Base-by-base conservation (phyloP, 1,284 basidiomycete genomes). In the Sanghuangporus sanghuang region DNA sequence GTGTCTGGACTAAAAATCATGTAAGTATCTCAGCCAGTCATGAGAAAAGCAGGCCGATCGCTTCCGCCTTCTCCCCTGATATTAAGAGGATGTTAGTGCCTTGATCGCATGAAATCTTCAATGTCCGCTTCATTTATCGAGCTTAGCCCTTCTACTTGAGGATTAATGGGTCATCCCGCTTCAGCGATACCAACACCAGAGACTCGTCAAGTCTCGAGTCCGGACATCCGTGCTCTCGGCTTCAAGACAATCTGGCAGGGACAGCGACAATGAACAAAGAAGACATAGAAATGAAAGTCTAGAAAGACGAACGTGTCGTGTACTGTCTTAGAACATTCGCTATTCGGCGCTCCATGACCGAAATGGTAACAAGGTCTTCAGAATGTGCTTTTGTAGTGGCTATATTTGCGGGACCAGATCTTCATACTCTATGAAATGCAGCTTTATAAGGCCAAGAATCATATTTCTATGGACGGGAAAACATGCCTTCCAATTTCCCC, bases 321-420 rank as follows among this genome's bases (percentile, higher is more conserved):
- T 92, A 88, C 42, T 77, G 76, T 64, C 90, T 81, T 70, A 93
- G 81, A 6, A 92, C 75, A 12, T 67, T 69, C 18, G 84, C 83
- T 68, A 91, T 81, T 50, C 89, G 81, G 67, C 76, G 76, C 72
- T 93, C 90, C 42, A 93, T 76, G 6, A 77, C 78, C 0, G 77
- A 77, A 0, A 85, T 84, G 27, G 79, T 74, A 55, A 76, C 72
- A 46, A 79, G 68, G 69, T 92, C 85, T 64, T 89, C 83, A 66
- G 81, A 75, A 65, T 90, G 85, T 3, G 79, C 80, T 64, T 74
- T n/a, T 86, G 67, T 35, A 93, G 72, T 8, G 77, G 76, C 11
- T 82, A 76, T 16, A 92, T 73, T 18, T 89, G 82, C 9, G 87
- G 84, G 68, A 84, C 76, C 54, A 92, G 74, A 0, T 73, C 74